phyloP scores from a whole-genome alignment of 2,329 filamentous ascomycete species.

The Aspergillus vadensis region DNA sequence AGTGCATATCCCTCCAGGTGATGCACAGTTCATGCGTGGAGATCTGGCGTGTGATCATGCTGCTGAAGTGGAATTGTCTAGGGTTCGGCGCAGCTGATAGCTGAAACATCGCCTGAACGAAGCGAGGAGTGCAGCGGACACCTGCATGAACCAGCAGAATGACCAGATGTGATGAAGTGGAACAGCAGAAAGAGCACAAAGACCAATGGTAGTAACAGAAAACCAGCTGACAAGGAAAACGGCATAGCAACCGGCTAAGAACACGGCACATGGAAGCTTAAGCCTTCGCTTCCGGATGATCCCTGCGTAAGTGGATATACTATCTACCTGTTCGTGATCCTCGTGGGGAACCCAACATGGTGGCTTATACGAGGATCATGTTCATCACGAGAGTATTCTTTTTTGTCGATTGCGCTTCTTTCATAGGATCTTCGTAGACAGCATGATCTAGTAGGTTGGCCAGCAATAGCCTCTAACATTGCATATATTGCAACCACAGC shows the following conservation, averaged over 20 bases:
- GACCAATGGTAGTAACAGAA: not conserved
- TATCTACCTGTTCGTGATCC: not conserved
- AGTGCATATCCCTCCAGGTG: not conserved
- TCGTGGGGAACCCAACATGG: not conserved
- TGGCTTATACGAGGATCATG: not conserved
- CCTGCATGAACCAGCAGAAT: not conserved
- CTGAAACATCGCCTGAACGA: not conserved
- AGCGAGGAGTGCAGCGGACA: not conserved
- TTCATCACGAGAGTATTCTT: not conserved
- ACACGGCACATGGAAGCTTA: not conserved
- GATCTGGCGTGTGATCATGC: not conserved
- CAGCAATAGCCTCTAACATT: not conserved
- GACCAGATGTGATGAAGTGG: no score
- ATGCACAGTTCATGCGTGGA: not conserved
- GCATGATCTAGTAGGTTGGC: not conserved
- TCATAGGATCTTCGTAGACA: not conserved
- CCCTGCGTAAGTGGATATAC: not conserved
- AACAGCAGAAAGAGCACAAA: no score
- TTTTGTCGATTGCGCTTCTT: not conserved
- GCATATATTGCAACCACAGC: not conserved
- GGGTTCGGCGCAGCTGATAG: not conserved
- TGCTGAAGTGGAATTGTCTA: not conserved
- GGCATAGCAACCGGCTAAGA: not conserved
- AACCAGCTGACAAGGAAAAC: not conserved
- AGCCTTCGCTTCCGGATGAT: not conserved